Evolutionary conservation across 1,139 yeast genomes (phyloP).

Genomic region (Zhuliangozyma parablackwelliae): DNA sequence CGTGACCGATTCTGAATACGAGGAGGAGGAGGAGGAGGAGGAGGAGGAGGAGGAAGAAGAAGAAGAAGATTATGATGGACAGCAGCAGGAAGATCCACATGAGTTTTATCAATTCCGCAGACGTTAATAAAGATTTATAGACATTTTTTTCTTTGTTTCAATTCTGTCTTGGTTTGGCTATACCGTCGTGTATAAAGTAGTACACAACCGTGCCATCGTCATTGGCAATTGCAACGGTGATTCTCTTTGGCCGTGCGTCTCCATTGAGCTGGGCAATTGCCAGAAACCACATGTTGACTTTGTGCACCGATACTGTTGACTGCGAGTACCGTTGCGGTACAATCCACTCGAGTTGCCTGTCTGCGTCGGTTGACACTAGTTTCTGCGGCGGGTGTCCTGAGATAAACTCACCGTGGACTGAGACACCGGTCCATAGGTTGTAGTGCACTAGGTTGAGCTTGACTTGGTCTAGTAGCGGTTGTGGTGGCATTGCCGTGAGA

Average conservation of each 20-base stretch:
- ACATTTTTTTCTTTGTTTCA: neutral
- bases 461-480: conserved; percentile 19
- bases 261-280: conserved; percentile 2
- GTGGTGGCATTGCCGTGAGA: conserved; percentile 1
- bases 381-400: conserved; percentile 31
- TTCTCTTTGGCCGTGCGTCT: conserved; percentile 26
- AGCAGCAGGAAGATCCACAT: too few species aligned
- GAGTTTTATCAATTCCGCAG: too few species aligned
- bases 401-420: conserved; percentile 14
- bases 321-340: conserved; percentile 19
- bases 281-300: conserved; percentile 32
- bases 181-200: conserved; percentile 59
- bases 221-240: conserved; percentile 55
- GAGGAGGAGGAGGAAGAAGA: conserved; percentile 2
- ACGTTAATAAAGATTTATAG: too few species aligned
- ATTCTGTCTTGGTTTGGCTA: conserved; percentile 55
- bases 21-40: conserved; percentile 2
- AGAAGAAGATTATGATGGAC: conserved; percentile 3
- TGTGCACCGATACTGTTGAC: conserved; percentile 14
- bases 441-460: conserved; percentile 47
- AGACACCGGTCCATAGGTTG: conserved; percentile 49
- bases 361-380: conserved; percentile 19
- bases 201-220: conserved; percentile 67
- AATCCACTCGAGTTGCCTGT: conserved; percentile 30
- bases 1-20: conserved; percentile 15